These are phyloP conservation scores for Paecilomyces sp. DNA, from an alignment of 2,329 filamentous ascomycete species.

Conservation along the genomic window DNA sequence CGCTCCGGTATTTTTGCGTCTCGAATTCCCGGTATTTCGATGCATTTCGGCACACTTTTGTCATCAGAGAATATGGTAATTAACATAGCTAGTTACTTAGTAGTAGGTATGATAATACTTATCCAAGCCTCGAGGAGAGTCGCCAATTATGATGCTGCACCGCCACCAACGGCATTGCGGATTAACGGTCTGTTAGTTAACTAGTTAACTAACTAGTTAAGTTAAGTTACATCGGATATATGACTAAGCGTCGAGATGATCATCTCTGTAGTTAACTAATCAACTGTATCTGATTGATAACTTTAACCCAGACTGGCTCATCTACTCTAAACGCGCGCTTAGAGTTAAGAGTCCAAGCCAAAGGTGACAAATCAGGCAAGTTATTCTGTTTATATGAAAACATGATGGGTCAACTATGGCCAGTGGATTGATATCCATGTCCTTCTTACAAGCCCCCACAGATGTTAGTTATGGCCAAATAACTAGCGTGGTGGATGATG, in stretches of 20 bases:
- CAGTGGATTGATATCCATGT: no score
- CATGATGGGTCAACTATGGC: no score
- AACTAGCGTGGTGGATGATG: no score
- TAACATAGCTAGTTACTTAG: no score
- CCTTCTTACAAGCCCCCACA: no score
- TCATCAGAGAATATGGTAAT: not conserved
- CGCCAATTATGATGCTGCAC: not conserved
- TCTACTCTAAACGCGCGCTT: not conserved
- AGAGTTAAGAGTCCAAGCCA: not conserved
- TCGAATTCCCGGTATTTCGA: not conserved
- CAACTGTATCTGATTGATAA: not conserved
- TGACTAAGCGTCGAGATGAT: not conserved
- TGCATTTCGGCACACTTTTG: not conserved
- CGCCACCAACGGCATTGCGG: not conserved
- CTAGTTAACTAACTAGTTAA: no score
- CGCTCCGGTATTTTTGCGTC: not conserved
- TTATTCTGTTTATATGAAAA: not conserved
- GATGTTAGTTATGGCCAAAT: no score
- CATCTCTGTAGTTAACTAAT: not conserved
- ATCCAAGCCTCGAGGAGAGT: not conserved
- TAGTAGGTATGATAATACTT: no score
- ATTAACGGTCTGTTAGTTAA: not conserved
- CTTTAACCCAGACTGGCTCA: not conserved
- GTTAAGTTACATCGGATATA: not conserved
- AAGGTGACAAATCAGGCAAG: not conserved